Evolutionary conservation across 2,329 filamentous ascomycete genomes (phyloP), one percentile per base, ranked within the genome.

Genomic region (Venturia oleaginea): DNA sequence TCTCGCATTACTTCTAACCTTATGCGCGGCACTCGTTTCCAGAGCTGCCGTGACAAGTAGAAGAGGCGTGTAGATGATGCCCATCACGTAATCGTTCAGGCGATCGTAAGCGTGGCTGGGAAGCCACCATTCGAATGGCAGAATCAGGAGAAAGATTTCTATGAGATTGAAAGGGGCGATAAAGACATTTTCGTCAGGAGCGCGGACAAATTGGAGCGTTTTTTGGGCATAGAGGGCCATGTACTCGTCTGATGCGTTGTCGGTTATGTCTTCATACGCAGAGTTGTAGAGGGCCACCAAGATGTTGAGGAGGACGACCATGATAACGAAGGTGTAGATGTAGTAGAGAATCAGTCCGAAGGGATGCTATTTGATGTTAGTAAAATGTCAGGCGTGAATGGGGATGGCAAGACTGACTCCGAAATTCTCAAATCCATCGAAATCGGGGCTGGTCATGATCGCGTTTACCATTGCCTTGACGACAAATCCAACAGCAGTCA

Each of bases 291-390:
- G 85, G 0, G 94, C 94, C 72, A 99, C 97, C 65, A 99, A 85
- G 70, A 99, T 91, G 75, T 99, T 99, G 69, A 99, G 85, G 32
- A 97, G 81, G 65, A 99, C 82, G 68, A 94, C 92, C 89, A 96
- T 97, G 71, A 99, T 90, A 46, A 97, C 87, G 72, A 99, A 99
- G 22, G 93, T 96, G 76, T 97, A 99, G 73, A 95, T 85, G 79
- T 99, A 99, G 79, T 99, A 99, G 11, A 99, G 86, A 38, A 97
- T 90, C 61, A 96, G 84, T 10, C 94, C 94, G 74, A 97, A 99
- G 0, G 94, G 94, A 15, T 90, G 92, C 27, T 75, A 32, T 32
- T 19, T 15, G 34, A n/a, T 32, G 11, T 64, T 69, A 67, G 69
- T 66, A 59, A 22, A 61, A 10, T 4, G n/a, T 42, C 32, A 2